These are phyloP conservation scores for Spiraea crenata DNA, from an alignment of 331 rosid species.

Conservation along the genomic window DNA sequence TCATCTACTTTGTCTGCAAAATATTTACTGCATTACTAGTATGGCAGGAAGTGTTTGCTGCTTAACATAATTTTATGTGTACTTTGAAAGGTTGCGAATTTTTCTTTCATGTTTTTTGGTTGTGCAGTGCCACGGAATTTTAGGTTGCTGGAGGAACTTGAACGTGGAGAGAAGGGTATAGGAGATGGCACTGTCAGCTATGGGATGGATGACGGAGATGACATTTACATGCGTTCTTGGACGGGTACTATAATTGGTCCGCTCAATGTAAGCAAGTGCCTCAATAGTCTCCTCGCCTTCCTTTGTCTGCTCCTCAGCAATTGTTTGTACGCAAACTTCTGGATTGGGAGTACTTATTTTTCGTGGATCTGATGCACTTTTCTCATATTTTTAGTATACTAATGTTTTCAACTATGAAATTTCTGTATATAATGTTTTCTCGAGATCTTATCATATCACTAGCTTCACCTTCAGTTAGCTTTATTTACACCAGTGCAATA, in stretches of 20 bases:
- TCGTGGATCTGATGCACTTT: neutral
- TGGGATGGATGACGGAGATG: constrained; percentile 99
- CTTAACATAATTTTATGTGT: neutral
- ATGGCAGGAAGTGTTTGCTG: neutral
- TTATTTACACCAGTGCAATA: neutral
- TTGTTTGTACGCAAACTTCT: neutral
- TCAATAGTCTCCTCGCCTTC: neutral
- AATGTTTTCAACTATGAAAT: neutral
- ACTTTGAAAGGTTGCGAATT: constrained; percentile 6
- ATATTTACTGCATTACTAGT: neutral
- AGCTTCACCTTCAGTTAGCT: constrained; percentile 1
- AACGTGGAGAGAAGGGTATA: constrained; percentile 84
- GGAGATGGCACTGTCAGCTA: constrained; percentile 98
- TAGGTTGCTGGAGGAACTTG: constrained; percentile 93
- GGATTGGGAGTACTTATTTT: neutral
- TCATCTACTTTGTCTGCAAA: neutral
- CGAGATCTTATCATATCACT: neutral
- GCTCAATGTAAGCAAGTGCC: constrained; percentile 67
- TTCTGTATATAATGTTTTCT: neutral
- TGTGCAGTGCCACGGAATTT: constrained; percentile 81
- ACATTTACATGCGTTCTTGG: constrained; percentile 99
- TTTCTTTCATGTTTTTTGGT: neutral
- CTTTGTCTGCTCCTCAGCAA: neutral
- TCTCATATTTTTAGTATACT: neutral
- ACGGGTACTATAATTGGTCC: constrained; percentile 99